Evolutionary conservation across 768 basidiomycete genomes (phyloP).

Genomic region (Phlebiopsis gigantea): DNA sequence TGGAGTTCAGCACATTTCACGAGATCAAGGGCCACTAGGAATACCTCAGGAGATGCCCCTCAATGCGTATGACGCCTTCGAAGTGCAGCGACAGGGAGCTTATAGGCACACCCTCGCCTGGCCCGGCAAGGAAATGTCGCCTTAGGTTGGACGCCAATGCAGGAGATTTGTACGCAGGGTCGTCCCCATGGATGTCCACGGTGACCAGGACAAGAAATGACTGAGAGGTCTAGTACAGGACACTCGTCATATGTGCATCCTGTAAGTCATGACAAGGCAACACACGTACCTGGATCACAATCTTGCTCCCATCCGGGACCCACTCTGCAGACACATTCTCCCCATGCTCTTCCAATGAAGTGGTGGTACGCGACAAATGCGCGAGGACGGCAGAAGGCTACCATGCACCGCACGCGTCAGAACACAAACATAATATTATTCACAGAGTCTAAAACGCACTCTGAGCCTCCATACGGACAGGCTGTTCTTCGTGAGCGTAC

Average conservation of each 20-base stretch:
- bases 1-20: slow-evolving; percentile 3
- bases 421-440: not conserved
- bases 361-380: slow-evolving; percentile 67
- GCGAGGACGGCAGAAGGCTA: slow-evolving; percentile 73
- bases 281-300: slow-evolving; percentile 70
- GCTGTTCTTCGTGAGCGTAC: slow-evolving; percentile 64
- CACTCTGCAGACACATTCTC: slow-evolving; percentile 70
- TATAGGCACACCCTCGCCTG: slow-evolving; percentile 72
- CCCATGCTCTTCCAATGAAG: slow-evolving; percentile 81
- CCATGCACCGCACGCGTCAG: slow-evolving; percentile 2
- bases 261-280: too few relatives aligned
- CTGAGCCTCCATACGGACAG: slow-evolving; percentile 79
- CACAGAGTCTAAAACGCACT: slow-evolving; percentile 36
- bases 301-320: slow-evolving; percentile 75
- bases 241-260: too few relatives aligned
- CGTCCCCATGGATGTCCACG: slow-evolving; percentile 52
- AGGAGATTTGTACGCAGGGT: slow-evolving; percentile 49
- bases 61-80: slow-evolving; percentile 77
- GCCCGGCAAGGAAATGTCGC: slow-evolving; percentile 68
- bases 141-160: slow-evolving; percentile 48
- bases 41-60: slow-evolving; percentile 70
- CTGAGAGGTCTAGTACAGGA: slow-evolving; percentile 78
- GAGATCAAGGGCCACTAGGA: slow-evolving; percentile 6
- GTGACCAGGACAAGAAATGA: slow-evolving; percentile 76
- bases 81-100: slow-evolving; percentile 66